phyloP scores from a whole-genome alignment of 129 eudicot genomes.

The Flaveria ramosissima region DNA sequence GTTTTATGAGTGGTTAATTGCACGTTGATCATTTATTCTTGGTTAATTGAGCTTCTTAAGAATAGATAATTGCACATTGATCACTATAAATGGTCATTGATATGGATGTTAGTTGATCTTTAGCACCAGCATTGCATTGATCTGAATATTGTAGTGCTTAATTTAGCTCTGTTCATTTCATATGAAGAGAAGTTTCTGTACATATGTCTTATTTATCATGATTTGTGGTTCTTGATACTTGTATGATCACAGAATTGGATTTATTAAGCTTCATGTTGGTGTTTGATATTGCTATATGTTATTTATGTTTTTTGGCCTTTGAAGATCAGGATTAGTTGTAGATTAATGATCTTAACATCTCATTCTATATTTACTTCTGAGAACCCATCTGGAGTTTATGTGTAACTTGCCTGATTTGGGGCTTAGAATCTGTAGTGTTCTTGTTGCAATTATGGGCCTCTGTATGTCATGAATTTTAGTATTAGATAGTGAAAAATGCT shows the following conservation, averaged over 20 bases:
- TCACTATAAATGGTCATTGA: too few relatives aligned
- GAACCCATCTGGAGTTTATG: conserved; percentile 10
- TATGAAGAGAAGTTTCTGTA: neutral
- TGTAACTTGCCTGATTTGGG: neutral
- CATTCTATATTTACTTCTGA: neutral
- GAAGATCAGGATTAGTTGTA: neutral
- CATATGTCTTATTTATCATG: neutral
- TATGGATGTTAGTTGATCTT: too few relatives aligned
- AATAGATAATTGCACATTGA: too few relatives aligned
- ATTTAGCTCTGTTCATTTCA: neutral
- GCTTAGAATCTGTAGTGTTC: conserved; percentile 8
- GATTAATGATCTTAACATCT: neutral
- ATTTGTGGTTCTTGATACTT: conserved; percentile 22
- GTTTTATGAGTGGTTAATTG: neutral
- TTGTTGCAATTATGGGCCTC: neutral
- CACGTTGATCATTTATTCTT: neutral
- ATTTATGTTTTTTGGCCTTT: conserved; percentile 5
- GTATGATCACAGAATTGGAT: conserved; percentile 15
- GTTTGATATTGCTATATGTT: neutral
- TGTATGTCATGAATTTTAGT: neutral
- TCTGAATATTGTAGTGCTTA: neutral
- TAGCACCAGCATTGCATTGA: too few relatives aligned
- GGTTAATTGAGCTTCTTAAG: neutral
- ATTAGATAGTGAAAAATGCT: neutral
- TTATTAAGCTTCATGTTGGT: neutral